A percentile compares a stretch with the other conserved stretches of the same genome.
Evolutionary conservation across 306 rosid species (phyloP).

Genomic region (Inga laurina): DNA sequence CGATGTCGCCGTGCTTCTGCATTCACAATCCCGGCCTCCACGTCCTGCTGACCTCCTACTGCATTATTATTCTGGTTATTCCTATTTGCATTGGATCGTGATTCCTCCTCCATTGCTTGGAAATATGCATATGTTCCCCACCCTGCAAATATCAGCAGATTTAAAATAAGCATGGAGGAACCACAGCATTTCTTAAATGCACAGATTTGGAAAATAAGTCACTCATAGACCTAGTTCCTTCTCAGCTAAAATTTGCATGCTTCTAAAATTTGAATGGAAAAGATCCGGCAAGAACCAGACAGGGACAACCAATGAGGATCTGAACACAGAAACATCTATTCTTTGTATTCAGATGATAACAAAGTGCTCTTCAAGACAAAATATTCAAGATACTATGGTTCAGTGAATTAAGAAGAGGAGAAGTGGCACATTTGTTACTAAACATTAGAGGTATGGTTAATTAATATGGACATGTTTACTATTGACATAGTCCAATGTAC

Average conservation of each 20-base stretch:
- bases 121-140: slow-evolving; percentile 97
- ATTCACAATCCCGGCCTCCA: slow-evolving; percentile 31
- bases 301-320: slow-evolving; percentile 6
- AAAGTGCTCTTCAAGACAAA: not conserved
- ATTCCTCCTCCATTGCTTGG: slow-evolving; percentile 54
- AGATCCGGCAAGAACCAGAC: not conserved
- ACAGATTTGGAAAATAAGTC: not conserved
- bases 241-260: not conserved
- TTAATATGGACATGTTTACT: not conserved
- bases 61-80: slow-evolving; percentile 24
- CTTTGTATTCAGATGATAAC: slow-evolving; percentile 13
- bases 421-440: not conserved
- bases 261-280: not conserved
- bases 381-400: not conserved
- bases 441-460: not conserved
- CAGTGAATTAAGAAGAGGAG: not conserved
- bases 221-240: not conserved
- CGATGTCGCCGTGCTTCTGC: slow-evolving; percentile 34
- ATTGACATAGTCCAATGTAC: not conserved
- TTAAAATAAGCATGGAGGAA: not conserved
- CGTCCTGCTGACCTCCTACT: slow-evolving; percentile 26
- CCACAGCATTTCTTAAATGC: not conserved
- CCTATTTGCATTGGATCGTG: slow-evolving; percentile 26
- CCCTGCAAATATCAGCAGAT: slow-evolving; percentile 51
- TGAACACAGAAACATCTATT: not conserved